Evolutionary conservation across 2,329 filamentous ascomycete species (phyloP).

Genomic region (Xylariaceae sp.): DNA sequence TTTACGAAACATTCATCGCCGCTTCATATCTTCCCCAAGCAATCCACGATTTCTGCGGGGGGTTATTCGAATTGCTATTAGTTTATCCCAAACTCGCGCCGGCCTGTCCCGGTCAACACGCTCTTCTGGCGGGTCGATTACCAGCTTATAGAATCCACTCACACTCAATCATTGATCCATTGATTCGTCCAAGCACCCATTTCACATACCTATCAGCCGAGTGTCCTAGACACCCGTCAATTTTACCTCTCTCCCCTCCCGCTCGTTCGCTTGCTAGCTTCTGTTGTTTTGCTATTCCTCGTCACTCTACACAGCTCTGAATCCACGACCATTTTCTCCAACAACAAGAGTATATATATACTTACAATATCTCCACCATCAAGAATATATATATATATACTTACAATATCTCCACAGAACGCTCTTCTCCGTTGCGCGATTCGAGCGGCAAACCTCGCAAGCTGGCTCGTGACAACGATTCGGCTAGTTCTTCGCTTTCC

Average conservation of each 20-base stretch:
- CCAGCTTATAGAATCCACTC: not conserved
- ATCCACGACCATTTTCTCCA: not conserved
- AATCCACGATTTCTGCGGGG: not conserved
- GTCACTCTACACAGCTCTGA: not conserved
- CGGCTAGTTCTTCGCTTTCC: conserved; percentile 56
- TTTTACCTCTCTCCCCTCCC: not conserved
- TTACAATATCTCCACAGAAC: conserved; percentile 37
- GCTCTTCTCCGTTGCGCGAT: conserved; percentile 50
- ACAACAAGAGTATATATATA: not conserved
- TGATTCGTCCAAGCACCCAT: not conserved
- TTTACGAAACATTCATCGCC: not conserved
- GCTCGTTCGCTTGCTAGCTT: not conserved
- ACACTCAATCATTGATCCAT: not conserved
- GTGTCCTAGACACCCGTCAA: not conserved
- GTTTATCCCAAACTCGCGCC: not conserved
- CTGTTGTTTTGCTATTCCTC: not conserved
- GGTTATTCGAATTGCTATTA: not conserved
- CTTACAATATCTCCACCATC: conserved; percentile 14
- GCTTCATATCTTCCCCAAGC: not conserved
- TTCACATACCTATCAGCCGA: not conserved
- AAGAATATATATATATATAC: conserved; percentile 14
- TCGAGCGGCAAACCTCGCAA: conserved; percentile 44
- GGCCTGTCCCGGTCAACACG: conserved; percentile 1
- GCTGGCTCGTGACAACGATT: conserved; percentile 48
- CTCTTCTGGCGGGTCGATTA: not conserved